Conservation (phyloP, 805 yeast genomes). For the Candida palmyrensis region DNA sequence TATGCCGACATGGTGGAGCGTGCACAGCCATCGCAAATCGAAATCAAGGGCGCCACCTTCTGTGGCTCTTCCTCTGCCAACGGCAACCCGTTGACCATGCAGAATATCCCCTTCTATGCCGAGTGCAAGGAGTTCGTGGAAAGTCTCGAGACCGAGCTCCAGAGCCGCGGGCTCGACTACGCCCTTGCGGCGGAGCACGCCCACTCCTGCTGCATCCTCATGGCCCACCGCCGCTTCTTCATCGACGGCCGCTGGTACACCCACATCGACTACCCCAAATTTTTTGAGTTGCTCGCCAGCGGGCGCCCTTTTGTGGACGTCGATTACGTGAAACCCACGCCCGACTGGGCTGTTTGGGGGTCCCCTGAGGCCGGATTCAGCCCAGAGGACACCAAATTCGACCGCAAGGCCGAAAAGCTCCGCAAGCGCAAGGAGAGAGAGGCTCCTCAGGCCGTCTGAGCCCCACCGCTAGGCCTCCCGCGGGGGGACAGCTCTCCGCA, state of each 20-base stretch:
- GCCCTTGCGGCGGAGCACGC: slow-evolving; percentile 94
- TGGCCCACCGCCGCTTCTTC: slow-evolving; percentile 71
- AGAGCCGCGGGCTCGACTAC: slow-evolving; percentile 62
- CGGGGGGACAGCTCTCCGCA: no score
- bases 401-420: slow-evolving; percentile 56
- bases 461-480: no score
- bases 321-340: slow-evolving; percentile 79
- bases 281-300: slow-evolving; percentile 61
- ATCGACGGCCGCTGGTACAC: slow-evolving; percentile 78
- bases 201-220: slow-evolving; percentile 85
- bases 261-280: slow-evolving; percentile 76
- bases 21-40: slow-evolving; percentile 83
- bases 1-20: slow-evolving; percentile 83
- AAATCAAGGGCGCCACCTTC: slow-evolving; percentile 91
- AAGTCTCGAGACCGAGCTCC: slow-evolving; percentile 55
- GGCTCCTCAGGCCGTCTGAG: no score
- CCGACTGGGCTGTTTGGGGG: slow-evolving; percentile 90
- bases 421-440: slow-evolving; percentile 42
- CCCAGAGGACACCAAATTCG: slow-evolving; percentile 72
- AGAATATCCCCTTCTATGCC: slow-evolving; percentile 89
- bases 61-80: slow-evolving; percentile 84
- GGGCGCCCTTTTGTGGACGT: slow-evolving; percentile 69
- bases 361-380: slow-evolving; percentile 82
- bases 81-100: slow-evolving; percentile 90
- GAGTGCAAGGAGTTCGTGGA: slow-evolving; percentile 78